These are phyloP conservation scores for Dryadomyces quercivorus DNA, from an alignment of 2,329 filamentous ascomycete genomes.

Conservation along the genomic window DNA sequence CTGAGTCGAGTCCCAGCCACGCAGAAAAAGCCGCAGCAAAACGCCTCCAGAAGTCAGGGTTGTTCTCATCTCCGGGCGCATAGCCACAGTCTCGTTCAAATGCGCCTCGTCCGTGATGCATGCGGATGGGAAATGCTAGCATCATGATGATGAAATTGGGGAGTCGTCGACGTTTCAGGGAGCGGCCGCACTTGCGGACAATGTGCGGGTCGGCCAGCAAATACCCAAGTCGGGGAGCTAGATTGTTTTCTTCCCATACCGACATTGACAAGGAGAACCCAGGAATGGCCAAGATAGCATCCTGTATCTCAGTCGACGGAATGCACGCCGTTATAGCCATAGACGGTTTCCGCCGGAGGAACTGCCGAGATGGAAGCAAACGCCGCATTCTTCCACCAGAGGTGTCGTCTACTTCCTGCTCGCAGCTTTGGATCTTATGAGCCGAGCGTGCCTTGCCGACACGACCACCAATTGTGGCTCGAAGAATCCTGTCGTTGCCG, in stretches of 20 bases:
- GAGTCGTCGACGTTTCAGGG: conserved; percentile 1
- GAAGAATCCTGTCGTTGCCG: not conserved
- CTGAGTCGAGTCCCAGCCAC: conserved; percentile 1
- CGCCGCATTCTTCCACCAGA: not conserved
- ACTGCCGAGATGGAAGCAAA: not conserved
- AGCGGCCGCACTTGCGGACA: conserved; percentile 1
- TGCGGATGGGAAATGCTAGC: conserved; percentile 1
- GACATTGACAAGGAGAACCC: not conserved
- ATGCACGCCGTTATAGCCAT: not conserved
- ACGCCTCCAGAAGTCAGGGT: conserved; percentile 1
- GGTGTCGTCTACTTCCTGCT: not conserved
- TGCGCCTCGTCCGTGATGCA: not conserved
- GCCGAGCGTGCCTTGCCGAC: not conserved
- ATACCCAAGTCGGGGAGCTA: not conserved
- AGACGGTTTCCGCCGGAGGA: not conserved
- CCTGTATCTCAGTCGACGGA: not conserved
- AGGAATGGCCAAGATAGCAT: not conserved
- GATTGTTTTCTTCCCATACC: not conserved
- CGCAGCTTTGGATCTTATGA: not conserved
- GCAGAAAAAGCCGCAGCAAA: not conserved
- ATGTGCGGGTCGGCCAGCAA: conserved; percentile 1
- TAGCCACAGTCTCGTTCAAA: not conserved
- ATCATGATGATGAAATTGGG: conserved; percentile 1
- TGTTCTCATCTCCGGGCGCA: not conserved
- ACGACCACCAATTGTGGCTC: not conserved